phyloP scores from a whole-genome alignment of 495 filamentous ascomycete species.

The Lichina pygmaea region DNA sequence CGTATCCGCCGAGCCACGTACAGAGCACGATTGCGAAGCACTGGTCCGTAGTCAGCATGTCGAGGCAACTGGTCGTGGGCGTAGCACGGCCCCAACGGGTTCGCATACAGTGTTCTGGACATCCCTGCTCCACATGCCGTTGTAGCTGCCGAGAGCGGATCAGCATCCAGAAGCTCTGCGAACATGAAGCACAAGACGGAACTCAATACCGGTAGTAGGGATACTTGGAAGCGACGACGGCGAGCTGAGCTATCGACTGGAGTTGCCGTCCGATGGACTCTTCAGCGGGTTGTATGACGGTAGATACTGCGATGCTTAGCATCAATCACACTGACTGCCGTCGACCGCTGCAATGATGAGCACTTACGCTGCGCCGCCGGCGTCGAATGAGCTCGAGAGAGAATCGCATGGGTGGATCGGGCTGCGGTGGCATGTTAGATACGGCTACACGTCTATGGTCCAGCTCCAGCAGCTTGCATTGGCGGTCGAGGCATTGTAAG shows the following conservation, averaged over 20 bases:
- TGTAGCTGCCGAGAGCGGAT: constrained; percentile 25
- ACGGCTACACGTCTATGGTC: neutral
- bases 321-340: neutral
- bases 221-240: constrained; percentile 44
- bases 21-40: constrained; percentile 43
- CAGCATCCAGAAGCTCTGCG: neutral
- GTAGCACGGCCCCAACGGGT: neutral
- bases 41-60: constrained; percentile 10
- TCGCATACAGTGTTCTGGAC: constrained; percentile 47
- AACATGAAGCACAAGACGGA: neutral
- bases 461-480: constrained; percentile 18
- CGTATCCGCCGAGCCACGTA: constrained; percentile 45
- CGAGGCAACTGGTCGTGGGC: constrained; percentile 3
- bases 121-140: constrained; percentile 55
- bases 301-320: neutral
- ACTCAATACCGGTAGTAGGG: constrained; percentile 64
- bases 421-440: constrained; percentile 13
- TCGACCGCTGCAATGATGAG: neutral
- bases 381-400: constrained; percentile 77
- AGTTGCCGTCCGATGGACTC: constrained; percentile 28
- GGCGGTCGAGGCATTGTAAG: constrained; percentile 47
- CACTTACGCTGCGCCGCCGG: constrained; percentile 45
- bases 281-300: constrained; percentile 25
- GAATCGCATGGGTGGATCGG: constrained; percentile 44
- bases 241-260: constrained; percentile 29